Evolutionary conservation across 495 filamentous ascomycete genomes (phyloP).

Genomic region (Lasiosphaeria miniovina): DNA sequence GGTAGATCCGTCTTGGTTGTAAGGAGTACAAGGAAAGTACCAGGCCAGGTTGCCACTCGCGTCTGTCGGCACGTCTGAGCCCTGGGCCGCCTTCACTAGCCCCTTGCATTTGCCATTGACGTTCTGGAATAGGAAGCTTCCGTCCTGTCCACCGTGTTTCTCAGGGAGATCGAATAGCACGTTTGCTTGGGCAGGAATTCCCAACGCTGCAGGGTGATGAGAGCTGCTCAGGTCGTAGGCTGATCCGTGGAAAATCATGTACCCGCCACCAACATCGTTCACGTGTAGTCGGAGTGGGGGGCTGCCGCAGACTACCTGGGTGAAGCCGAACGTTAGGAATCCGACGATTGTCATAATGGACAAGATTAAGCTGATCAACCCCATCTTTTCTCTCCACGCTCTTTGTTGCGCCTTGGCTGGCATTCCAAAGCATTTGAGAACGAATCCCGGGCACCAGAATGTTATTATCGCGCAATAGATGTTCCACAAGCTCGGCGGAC

Average conservation of each 20-base stretch:
- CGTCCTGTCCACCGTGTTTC: slow-evolving; percentile 82
- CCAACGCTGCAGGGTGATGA: slow-evolving; percentile 69
- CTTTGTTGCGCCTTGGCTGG: slow-evolving; percentile 82
- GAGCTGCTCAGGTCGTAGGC: slow-evolving; percentile 79
- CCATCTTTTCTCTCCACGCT: slow-evolving; percentile 99
- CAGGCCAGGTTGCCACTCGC: slow-evolving; percentile 73
- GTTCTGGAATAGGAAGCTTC: slow-evolving; percentile 96
- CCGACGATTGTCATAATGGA: slow-evolving; percentile 86
- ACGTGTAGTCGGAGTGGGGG: slow-evolving; percentile 67
- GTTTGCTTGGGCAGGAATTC: slow-evolving; percentile 70
- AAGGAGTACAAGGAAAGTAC: slow-evolving; percentile 93
- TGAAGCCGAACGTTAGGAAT: slow-evolving; percentile 96
- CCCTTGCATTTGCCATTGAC: slow-evolving; percentile 98
- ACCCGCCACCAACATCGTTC: slow-evolving; percentile 75
- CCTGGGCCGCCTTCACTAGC: slow-evolving; percentile 67
- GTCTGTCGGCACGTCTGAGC: slow-evolving; percentile 78
- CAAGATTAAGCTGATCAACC: slow-evolving; percentile 88
- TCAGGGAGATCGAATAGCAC: slow-evolving; percentile 80
- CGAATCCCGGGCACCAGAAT: slow-evolving; percentile 87
- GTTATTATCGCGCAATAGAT: slow-evolving; percentile 92
- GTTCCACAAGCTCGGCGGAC: slow-evolving; percentile 87
- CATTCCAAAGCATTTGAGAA: slow-evolving; percentile 83
- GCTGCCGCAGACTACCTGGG: slow-evolving; percentile 74
- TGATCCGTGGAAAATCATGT: slow-evolving; percentile 93
- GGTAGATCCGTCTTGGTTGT: slow-evolving; percentile 90